A percentile compares a stretch with the other conserved stretches of the same genome.
phyloP scores from a whole-genome alignment of 768 basidiomycete species.

The Galerina marginata region DNA sequence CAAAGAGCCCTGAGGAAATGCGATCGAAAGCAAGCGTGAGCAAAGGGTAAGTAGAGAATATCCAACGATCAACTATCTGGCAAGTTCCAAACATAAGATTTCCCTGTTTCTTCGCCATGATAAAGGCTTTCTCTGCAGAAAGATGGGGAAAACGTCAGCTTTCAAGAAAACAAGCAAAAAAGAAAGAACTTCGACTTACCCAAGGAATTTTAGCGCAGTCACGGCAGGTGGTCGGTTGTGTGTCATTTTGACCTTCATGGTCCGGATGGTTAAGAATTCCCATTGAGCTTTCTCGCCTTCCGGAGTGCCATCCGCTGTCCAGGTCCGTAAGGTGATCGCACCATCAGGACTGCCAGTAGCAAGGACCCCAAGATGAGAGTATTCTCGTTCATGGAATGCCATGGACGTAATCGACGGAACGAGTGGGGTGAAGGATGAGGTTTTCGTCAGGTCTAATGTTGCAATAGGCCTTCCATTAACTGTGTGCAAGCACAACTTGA shows the following conservation, averaged over 20 bases:
- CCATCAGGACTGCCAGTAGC: constrained; percentile 82
- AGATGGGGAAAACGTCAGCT: not conserved
- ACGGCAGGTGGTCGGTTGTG: constrained; percentile 58
- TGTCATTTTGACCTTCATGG: constrained; percentile 61
- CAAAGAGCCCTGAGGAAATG: not conserved
- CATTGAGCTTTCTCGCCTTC: constrained; percentile 70
- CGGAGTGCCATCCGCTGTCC: constrained; percentile 79
- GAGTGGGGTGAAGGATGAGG: constrained; percentile 47
- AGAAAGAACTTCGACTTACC: constrained; percentile 49
- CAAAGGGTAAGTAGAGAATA: not conserved
- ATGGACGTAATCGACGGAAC: constrained; percentile 72
- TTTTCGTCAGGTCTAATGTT: constrained; percentile 61
- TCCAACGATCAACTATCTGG: constrained; percentile 46
- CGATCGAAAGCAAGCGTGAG: not conserved
- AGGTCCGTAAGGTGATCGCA: constrained; percentile 79
- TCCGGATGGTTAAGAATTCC: constrained; percentile 74
- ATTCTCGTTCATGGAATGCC: constrained; percentile 90
- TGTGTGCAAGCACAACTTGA: constrained; percentile 79
- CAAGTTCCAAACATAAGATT: constrained; percentile 60
- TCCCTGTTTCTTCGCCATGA: constrained; percentile 70
- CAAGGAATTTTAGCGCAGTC: constrained; percentile 82
- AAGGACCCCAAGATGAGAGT: constrained; percentile 76
- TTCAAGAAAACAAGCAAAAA: not conserved
- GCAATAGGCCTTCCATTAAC: constrained; percentile 85
- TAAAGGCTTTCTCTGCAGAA: constrained; percentile 58